Base-by-base conservation (phyloP, 176 grass and related monocot species). In the Ensete glaucum region DNA sequence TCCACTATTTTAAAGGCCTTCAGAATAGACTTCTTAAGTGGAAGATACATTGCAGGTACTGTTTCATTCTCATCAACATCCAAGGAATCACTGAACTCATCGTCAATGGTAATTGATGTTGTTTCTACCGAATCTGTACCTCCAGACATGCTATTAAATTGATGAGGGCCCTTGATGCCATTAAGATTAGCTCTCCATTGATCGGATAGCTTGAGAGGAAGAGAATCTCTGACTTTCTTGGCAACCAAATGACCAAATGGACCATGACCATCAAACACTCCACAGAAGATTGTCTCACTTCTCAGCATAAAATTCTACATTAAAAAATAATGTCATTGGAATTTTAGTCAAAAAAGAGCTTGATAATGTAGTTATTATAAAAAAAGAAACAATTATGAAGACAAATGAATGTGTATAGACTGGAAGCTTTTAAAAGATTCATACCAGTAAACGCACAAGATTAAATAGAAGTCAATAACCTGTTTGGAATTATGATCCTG, bases 201-300 rank as follows among this genome's bases (percentile, higher is more conserved):
- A 12, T 6, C n/a, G 54, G 21, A 74, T 12, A 74, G 25, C 24
- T 58, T 74, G 26, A 74, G 54, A 74, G 72, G 54, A 74, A 74
- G 72, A 59, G 72, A 74, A 74, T 74, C 72, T 74, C 72, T 74
- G 72, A 74, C 72, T 58, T 59, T 74, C 16, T 17, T 55, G 24
- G 72, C 8, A 29, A 74, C 72, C 72, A 59, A 19, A 58, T 74
- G 72, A 74, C 72, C 72, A 75, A 75, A 48, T 12, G 54, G 73
- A 56, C 73, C 73, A 75, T 75, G 73, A 9, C 73, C 73, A 49
- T 75, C 73, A 17, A 75, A 75, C 16, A 75, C 54, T 75, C 73
- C 73, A 11, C 73, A 75, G 54, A 75, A 75, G 54, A 75, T 75
- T 22, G 73, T 75, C 13, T 75, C 73, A 23, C 54, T 75, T 59